Evolutionary conservation across 75 land plant genomes (phyloP), one percentile per base, ranked within the genome.

Genomic region (Sequoiadendron giganteum): DNA sequence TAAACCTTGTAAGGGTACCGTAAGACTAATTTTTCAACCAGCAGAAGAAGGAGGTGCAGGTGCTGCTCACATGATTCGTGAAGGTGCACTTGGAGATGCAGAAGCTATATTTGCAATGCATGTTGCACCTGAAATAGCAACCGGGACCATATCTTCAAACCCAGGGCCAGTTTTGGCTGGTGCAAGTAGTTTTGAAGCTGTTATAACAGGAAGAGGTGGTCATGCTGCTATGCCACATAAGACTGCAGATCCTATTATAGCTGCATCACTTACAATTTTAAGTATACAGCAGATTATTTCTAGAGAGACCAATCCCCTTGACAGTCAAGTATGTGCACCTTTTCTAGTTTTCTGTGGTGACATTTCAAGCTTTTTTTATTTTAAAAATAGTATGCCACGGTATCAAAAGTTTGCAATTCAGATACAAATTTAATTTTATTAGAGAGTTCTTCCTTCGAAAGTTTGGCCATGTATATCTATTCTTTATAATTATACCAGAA

Each of bases 41-140:
- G 98, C 93, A 54, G 98, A 97, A 91, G 99, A 97, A 89, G 99
- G 94, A 28, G 92, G 89, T 78, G 95, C 92, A 9, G 99, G 99
- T 83, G 99, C 98, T 14, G 88, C 86, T 86, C 87, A 89, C 86
- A 97, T 96, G 99, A 94, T 95, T 36, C 93, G 92, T 40, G 97
- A 95, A 84, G 96, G 98, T 45, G 96, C 98, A 84, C 95, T 97
- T 49, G 95, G 96, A 55, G 90, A 94, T 82, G 93, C 97, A 47
- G 90, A 93, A 85, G 96, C 94, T n/a, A 97, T 97, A 84, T 97
- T 96, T 89, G 96, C 90, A 14, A 94, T 95, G 92, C 99, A 97
- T 88, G 87, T 94, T 89, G 82, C 76, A 88, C 15, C 40, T 72
- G 39, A 32, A 21, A 13, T 58, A 32, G 87, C 94, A 2, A 89